phyloP scores from a whole-genome alignment of 805 yeast species.

The Saturnispora silvae region DNA sequence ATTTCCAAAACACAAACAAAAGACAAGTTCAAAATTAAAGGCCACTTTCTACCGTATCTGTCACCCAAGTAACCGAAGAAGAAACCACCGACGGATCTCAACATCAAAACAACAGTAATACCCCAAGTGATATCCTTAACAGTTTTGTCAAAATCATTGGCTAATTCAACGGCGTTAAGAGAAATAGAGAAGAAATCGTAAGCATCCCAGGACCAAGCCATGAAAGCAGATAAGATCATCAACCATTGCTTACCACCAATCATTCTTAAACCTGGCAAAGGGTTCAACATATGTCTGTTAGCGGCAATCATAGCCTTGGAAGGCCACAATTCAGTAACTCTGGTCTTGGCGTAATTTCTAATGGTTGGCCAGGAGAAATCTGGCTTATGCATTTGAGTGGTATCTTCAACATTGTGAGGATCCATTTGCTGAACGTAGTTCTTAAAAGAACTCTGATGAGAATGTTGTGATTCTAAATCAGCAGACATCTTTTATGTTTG shows the following conservation, averaged over 20 bases:
- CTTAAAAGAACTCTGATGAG: conserved; percentile 7
- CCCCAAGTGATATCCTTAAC: conserved; percentile 55
- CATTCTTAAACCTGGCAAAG: conserved; percentile 43
- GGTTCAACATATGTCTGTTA: conserved; percentile 41
- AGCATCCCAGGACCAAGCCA: conserved; percentile 59
- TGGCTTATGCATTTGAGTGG: conserved; percentile 19
- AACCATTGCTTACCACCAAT: conserved; percentile 48
- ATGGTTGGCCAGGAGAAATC: conserved; percentile 25
- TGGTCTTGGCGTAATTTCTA: conserved; percentile 29
- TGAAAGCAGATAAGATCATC: conserved; percentile 41
- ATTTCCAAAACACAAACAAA: conserved; percentile 45
- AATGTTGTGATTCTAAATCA: conserved; percentile 5
- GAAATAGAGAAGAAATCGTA: conserved; percentile 53
- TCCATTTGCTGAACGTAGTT: conserved; percentile 1
- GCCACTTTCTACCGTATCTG: conserved; percentile 51
- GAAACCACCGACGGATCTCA: conserved; percentile 56
- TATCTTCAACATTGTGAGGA: conserved; percentile 5
- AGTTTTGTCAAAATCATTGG: conserved; percentile 32
- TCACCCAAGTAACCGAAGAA: conserved; percentile 53
- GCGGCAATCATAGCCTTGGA: conserved; percentile 29
- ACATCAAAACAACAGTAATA: conserved; percentile 56
- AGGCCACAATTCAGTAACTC: conserved; percentile 42
- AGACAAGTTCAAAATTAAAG: conserved; percentile 36
- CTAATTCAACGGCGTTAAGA: conserved; percentile 38
- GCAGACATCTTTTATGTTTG: neutral